A percentile compares a stretch with the other conserved stretches of the same genome.
Evolutionary conservation across 1,284 basidiomycete species (phyloP).

Genomic region (Cryptococcus sp.): DNA sequence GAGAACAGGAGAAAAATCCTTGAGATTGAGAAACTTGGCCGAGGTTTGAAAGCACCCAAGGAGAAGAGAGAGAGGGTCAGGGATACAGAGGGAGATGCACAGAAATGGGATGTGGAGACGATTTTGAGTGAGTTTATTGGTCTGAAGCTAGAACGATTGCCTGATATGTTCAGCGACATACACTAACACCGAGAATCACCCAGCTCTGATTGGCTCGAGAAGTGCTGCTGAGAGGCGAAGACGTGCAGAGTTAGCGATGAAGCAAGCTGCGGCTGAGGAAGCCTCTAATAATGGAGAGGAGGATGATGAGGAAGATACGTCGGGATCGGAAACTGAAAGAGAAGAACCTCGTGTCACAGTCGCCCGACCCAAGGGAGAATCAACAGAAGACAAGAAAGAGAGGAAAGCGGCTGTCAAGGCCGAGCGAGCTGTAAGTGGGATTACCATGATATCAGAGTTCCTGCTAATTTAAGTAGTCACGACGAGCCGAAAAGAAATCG

Average conservation of each 20-base stretch:
- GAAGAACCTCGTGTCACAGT: slow-evolving; percentile 47
- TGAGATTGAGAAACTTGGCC: slow-evolving; percentile 53
- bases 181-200: slow-evolving; percentile 91
- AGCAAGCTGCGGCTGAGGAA: not conserved
- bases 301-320: slow-evolving; percentile 46
- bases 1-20: slow-evolving; percentile 59
- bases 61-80: slow-evolving; percentile 25
- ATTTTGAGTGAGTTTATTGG: slow-evolving; percentile 67
- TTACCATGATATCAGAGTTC: not conserved
- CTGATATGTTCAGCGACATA: slow-evolving; percentile 66
- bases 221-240: slow-evolving; percentile 48
- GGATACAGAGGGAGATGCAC: slow-evolving; percentile 60
- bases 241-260: slow-evolving; percentile 10
- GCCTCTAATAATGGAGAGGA: slow-evolving; percentile 27
- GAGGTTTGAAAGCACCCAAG: slow-evolving; percentile 47
- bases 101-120: slow-evolving; percentile 91
- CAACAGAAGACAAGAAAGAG: slow-evolving; percentile 76
- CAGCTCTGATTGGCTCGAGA: slow-evolving; percentile 69
- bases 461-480: slow-evolving; percentile 32
- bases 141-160: not conserved
- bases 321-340: slow-evolving; percentile 43
- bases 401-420: slow-evolving; percentile 85
- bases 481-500: slow-evolving; percentile 74
- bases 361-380: slow-evolving; percentile 70
- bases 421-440: slow-evolving; percentile 58